Evolutionary conservation across 2,329 filamentous ascomycete species (phyloP).

Genomic region (Cladosporium sp.): DNA sequence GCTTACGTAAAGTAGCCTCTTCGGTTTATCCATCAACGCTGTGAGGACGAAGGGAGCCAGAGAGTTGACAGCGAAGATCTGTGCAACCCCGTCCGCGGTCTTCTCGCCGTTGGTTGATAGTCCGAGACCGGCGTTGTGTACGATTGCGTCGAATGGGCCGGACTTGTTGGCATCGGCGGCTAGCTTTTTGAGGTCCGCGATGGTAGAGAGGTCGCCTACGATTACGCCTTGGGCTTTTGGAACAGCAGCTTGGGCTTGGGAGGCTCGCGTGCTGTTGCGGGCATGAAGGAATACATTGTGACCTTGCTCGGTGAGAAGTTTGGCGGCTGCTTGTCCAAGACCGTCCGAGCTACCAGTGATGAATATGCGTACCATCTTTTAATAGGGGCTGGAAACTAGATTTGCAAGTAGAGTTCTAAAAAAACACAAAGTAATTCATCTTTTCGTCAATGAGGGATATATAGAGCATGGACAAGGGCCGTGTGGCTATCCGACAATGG

Average conservation of each 20-base stretch:
- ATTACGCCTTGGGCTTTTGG: constrained; percentile 54
- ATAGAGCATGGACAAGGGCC: too few relatives aligned
- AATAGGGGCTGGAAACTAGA: background rate
- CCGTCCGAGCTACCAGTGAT: constrained; percentile 62
- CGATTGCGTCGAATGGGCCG: constrained; percentile 55
- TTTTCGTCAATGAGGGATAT: background rate
- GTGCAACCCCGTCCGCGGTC: constrained; percentile 50
- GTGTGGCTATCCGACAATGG: background rate
- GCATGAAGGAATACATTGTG: constrained; percentile 60
- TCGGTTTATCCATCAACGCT: constrained; percentile 50
- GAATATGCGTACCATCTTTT: constrained; percentile 48
- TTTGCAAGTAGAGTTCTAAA: background rate
- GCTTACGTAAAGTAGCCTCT: constrained; percentile 54
- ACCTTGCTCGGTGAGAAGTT: constrained; percentile 51
- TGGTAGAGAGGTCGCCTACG: constrained; percentile 54
- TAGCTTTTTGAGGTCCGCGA: constrained; percentile 53
- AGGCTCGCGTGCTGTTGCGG: constrained; percentile 55
- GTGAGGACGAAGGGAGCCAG: constrained; percentile 60
- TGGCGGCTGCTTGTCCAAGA: constrained; percentile 54
- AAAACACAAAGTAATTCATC: background rate
- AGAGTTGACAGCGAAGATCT: constrained; percentile 57
- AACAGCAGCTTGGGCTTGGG: constrained; percentile 49
- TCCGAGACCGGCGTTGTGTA: constrained; percentile 59
- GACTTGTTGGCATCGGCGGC: constrained; percentile 53
- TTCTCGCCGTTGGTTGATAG: constrained; percentile 46